Conservation (phyloP, 2,329 filamentous ascomycete genomes). For the Phymatotrichopsis omnivora region DNA sequence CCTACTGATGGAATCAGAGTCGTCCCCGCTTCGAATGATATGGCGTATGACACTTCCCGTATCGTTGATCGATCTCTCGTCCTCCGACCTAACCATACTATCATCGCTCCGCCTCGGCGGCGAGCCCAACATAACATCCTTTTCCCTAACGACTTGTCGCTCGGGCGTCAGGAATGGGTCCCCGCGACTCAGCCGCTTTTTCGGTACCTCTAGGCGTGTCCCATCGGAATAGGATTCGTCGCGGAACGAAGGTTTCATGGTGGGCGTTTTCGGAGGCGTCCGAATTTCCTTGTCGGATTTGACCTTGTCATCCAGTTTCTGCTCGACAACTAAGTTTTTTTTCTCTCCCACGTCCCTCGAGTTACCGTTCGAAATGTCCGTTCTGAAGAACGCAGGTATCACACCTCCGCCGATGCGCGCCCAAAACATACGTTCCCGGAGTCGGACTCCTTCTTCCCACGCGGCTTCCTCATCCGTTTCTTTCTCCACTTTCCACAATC, state of each 20-base stretch:
- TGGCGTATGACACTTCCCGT: too few species aligned
- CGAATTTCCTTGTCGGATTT: slow-evolving; percentile 1
- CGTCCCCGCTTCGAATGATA: too few species aligned
- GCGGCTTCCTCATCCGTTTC: slow-evolving; percentile 75
- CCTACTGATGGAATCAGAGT: too few species aligned
- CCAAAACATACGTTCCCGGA: slow-evolving; percentile 97
- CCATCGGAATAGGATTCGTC: slow-evolving; percentile 1
- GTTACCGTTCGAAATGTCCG: slow-evolving; percentile 13
- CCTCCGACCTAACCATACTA: slow-evolving; percentile 17
- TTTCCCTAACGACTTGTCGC: not conserved
- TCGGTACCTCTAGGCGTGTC: slow-evolving; percentile 18
- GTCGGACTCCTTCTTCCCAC: slow-evolving; percentile 86
- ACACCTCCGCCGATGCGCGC: slow-evolving; percentile 84
- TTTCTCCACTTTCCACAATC: slow-evolving; percentile 76
- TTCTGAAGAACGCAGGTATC: slow-evolving; percentile 48
- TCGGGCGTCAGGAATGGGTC: slow-evolving; percentile 5
- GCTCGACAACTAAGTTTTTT: not conserved
- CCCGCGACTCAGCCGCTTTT: slow-evolving; percentile 17
- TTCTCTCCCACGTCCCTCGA: slow-evolving; percentile 13
- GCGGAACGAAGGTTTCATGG: not conserved
- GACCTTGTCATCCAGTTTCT: slow-evolving; percentile 1
- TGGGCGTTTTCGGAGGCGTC: not conserved
- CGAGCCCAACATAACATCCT: not conserved
- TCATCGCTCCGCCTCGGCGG: slow-evolving; percentile 5
- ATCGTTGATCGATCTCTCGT: too few species aligned